phyloP scores from a whole-genome alignment of 176 grass and related monocot species.

The Oryza longistaminata region DNA sequence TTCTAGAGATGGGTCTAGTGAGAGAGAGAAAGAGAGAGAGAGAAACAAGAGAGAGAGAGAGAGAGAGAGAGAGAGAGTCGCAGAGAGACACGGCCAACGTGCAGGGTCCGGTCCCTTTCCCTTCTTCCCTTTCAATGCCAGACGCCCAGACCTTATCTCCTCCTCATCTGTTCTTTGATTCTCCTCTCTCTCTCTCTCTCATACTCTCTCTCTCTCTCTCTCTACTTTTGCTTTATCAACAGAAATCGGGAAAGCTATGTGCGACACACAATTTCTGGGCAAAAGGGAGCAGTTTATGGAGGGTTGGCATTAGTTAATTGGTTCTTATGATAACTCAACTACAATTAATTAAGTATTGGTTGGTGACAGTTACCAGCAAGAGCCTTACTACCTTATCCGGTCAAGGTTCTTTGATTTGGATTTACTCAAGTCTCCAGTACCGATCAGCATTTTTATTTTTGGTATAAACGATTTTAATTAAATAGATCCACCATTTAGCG shows the following conservation, averaged over 20 bases:
- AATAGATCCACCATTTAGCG: neutral
- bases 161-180: too few species aligned
- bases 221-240: conserved; percentile 45
- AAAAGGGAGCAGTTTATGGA: conserved; percentile 38
- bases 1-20: conserved; percentile 36
- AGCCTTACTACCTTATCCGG: neutral
- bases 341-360: conserved; percentile 3
- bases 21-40: conserved; percentile 24
- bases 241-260: conserved; percentile 37
- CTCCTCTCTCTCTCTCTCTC: too few species aligned
- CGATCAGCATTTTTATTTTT: neutral
- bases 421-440: neutral
- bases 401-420: neutral
- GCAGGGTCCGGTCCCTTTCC: too few species aligned
- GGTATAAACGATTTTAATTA: too few species aligned
- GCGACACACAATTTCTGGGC: conserved; percentile 32
- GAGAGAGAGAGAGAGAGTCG: neutral
- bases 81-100: too few species aligned
- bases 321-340: neutral
- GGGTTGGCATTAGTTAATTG: conserved; percentile 30
- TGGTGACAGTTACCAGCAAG: neutral
- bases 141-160: too few species aligned
- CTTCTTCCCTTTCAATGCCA: too few species aligned
- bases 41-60: neutral
- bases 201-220: neutral